Percentiles rank a stretch among this genome's conserved stretches.
These are phyloP conservation scores for Boletus subparvulus DNA, from an alignment of 768 basidiomycete species.

Conservation along the genomic window DNA sequence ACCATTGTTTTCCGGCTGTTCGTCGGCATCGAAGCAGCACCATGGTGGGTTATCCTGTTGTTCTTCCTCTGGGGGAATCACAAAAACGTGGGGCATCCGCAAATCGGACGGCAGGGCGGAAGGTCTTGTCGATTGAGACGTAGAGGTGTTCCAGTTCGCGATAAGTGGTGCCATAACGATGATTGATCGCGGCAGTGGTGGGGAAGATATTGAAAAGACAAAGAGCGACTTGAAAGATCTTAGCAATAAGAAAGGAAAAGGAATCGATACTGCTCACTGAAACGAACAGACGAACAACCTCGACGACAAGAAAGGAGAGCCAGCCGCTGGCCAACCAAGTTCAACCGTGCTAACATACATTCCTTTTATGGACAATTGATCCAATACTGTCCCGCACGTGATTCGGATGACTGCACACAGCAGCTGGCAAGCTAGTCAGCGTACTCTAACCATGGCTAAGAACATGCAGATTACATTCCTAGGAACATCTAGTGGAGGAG, in stretches of 20 bases:
- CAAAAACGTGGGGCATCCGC: slow-evolving; percentile 51
- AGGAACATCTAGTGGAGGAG: slow-evolving; percentile 76
- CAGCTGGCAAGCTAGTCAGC: background rate
- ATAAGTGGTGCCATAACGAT: slow-evolving; percentile 13
- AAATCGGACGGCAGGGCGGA: slow-evolving; percentile 1
- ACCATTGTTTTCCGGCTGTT: slow-evolving; percentile 22
- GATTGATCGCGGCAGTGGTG: background rate
- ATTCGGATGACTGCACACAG: background rate
- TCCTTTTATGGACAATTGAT: slow-evolving; percentile 21
- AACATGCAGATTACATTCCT: slow-evolving; percentile 66
- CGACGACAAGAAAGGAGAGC: slow-evolving; percentile 2
- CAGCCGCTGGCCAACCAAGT: slow-evolving; percentile 14
- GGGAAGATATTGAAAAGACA: background rate
- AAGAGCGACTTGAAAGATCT: slow-evolving; percentile 18
- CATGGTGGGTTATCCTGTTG: slow-evolving; percentile 45
- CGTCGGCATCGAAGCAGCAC: slow-evolving; percentile 56
- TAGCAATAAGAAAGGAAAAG: background rate
- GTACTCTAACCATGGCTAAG: slow-evolving; percentile 31
- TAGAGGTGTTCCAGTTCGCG: slow-evolving; percentile 7
- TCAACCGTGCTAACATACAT: slow-evolving; percentile 18
- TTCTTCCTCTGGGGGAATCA: slow-evolving; percentile 61
- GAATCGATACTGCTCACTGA: slow-evolving; percentile 11
- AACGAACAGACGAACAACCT: slow-evolving; percentile 1
- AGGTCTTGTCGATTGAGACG: slow-evolving; percentile 18
- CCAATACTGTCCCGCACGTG: slow-evolving; percentile 12